Conservation (phyloP, 2,329 filamentous ascomycete species). For the Curvularia lunata region DNA sequence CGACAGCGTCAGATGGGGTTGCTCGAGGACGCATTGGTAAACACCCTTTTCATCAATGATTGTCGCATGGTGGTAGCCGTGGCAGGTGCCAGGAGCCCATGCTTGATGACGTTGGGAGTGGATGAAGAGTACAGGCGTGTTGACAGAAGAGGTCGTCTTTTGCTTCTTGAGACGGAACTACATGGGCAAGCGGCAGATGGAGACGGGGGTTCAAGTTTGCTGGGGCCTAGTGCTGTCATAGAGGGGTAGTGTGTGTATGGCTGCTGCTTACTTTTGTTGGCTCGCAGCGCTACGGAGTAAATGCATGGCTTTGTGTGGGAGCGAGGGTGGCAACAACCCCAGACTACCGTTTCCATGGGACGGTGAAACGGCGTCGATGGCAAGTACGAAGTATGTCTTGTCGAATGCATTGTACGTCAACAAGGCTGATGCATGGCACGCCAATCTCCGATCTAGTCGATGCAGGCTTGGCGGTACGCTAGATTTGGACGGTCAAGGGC, state of each 20-base stretch:
- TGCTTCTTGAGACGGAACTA: background rate
- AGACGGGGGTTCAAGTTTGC: background rate
- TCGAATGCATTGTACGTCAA: background rate
- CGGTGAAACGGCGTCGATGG: background rate
- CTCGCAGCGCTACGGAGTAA: background rate
- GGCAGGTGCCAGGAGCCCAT: conserved; percentile 6
- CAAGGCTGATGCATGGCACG: background rate
- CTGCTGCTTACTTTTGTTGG: background rate
- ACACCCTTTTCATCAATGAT: background rate
- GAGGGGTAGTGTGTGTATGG: background rate
- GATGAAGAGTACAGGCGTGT: background rate
- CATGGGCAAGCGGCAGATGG: background rate
- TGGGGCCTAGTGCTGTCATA: background rate
- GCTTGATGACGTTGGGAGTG: conserved; percentile 5
- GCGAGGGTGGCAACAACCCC: background rate
- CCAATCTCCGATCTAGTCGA: background rate
- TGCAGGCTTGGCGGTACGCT: background rate
- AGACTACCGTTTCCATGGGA: conserved; percentile 9
- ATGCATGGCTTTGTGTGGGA: background rate
- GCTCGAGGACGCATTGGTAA: conserved; percentile 2
- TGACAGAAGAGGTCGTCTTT: background rate
- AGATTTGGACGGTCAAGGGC: background rate
- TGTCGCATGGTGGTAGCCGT: conserved; percentile 6
- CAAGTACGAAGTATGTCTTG: background rate
- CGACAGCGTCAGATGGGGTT: conserved; percentile 1